These are phyloP conservation scores for Thalassiosira profunda DNA, from an alignment of 108 stramenopile genomes.

Conservation along the genomic window DNA sequence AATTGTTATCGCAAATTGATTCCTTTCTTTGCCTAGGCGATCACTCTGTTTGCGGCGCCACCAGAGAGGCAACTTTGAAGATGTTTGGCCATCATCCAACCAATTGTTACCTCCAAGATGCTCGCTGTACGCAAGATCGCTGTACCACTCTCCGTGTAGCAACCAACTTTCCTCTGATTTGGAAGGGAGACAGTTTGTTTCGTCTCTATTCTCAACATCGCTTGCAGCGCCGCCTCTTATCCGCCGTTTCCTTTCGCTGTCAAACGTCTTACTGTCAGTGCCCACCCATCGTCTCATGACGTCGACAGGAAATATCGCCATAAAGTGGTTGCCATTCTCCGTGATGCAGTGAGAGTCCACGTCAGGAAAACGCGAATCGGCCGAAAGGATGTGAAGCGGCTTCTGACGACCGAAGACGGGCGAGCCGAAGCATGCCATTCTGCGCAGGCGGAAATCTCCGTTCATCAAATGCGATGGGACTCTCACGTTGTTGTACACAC, in stretches of 20 bases:
- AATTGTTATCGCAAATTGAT: neutral
- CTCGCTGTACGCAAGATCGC: neutral
- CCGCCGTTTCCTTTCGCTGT: neutral
- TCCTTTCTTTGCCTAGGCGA: neutral
- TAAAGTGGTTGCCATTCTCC: conserved; percentile 68
- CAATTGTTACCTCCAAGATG: neutral
- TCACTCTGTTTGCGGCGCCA: neutral
- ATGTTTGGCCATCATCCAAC: too few relatives aligned
- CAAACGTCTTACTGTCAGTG: neutral
- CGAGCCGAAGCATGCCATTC: conserved; percentile 60
- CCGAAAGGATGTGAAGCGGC: conserved; percentile 45
- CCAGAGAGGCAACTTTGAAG: too few relatives aligned
- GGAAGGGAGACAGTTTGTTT: neutral
- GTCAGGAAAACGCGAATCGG: conserved; percentile 65
- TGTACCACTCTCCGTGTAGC: conserved; percentile 2
- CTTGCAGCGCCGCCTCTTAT: neutral
- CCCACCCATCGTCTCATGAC: neutral
- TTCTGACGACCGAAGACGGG: conserved; percentile 52
- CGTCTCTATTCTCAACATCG: neutral
- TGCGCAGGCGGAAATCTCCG: conserved; percentile 8
- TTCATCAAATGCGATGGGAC: neutral
- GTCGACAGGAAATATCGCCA: conserved; percentile 52
- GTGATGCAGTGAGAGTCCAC: conserved; percentile 21
- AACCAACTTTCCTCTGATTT: neutral
- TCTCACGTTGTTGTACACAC: too few relatives aligned